A percentile compares a stretch with the other conserved stretches of the same genome.
Conservation (phyloP, 2,329 filamentous ascomycete genomes). For the Trichoderma asperellum region DNA sequence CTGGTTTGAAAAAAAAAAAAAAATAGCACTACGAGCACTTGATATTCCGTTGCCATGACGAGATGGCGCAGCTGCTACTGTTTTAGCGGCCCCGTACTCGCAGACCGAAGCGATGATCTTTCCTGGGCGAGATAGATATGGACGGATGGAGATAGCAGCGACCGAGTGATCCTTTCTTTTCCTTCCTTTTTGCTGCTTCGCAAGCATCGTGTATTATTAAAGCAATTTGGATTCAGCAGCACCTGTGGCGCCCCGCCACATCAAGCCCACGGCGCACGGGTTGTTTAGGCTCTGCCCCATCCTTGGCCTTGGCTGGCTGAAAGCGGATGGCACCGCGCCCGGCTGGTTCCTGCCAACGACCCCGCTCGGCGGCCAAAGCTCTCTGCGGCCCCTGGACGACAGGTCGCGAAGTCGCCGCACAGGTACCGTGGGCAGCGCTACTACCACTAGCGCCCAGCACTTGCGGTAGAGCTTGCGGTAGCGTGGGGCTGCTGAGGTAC, state of each 20-base stretch:
- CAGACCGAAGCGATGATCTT: background rate
- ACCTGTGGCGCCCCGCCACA: too few species aligned
- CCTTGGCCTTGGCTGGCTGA: constrained; percentile 20
- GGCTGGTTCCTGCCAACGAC: constrained; percentile 20
- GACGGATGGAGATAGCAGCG: background rate
- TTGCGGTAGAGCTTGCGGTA: constrained; percentile 21
- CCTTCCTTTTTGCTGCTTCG: background rate
- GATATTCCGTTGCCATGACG: background rate
- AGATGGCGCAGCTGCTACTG: background rate
- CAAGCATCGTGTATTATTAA: background rate
- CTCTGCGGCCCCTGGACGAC: constrained; percentile 15
- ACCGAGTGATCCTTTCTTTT: background rate
- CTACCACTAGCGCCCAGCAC: constrained; percentile 10
- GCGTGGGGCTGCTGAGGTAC: constrained; percentile 4
- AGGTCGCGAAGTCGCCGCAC: background rate
- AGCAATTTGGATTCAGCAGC: background rate
- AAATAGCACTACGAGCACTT: background rate
- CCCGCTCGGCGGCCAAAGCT: constrained; percentile 22
- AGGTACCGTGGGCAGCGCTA: constrained; percentile 5
- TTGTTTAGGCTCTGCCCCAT: background rate
- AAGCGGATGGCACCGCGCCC: constrained; percentile 28
- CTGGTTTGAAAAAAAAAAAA: background rate
- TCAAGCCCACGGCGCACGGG: too few species aligned
- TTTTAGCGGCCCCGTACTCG: background rate
- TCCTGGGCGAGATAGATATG: background rate